Conservation (phyloP, 768 basidiomycete genomes). For the Phaeotremella skinneri region DNA sequence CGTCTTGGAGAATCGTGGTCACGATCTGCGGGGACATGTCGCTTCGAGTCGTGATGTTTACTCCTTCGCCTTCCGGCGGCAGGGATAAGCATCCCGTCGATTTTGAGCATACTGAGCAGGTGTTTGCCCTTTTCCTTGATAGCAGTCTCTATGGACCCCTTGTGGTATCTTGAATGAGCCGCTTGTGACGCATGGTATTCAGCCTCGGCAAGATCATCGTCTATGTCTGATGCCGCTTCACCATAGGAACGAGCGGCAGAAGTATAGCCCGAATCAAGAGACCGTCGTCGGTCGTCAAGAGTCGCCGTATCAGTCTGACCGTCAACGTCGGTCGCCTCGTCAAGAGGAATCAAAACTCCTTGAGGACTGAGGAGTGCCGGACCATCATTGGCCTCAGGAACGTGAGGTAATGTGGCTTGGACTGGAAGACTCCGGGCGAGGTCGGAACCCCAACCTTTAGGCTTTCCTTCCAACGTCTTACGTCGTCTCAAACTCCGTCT, state of each 20-base stretch:
- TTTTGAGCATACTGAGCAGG: conserved; percentile 41
- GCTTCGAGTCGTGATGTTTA: background rate
- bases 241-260: conserved; percentile 17
- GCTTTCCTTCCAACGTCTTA: conserved; percentile 10
- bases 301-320: conserved; percentile 5
- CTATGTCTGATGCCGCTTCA: conserved; percentile 31
- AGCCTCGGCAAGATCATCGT: conserved; percentile 25
- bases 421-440: background rate
- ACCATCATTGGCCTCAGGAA: conserved; percentile 27
- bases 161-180: conserved; percentile 9
- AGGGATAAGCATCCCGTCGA: conserved; percentile 31
- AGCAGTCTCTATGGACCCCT: conserved; percentile 32
- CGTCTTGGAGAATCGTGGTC: conserved; percentile 18
- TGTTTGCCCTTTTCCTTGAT: conserved; percentile 48
- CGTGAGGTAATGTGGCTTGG: conserved; percentile 24
- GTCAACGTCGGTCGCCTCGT: conserved; percentile 21
- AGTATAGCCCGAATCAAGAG: conserved; percentile 55
- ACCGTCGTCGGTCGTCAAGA: conserved; percentile 57
- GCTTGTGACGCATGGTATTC: background rate
- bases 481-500: conserved; percentile 28
- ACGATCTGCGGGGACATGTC: conserved; percentile 10
- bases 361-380: conserved; percentile 37
- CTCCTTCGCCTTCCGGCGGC: conserved; percentile 5
- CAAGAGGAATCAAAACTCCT: conserved; percentile 8
- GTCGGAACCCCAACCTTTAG: conserved; percentile 6